Base-by-base conservation (phyloP, 2,329 filamentous ascomycete species). In the Diaporthe eres region DNA sequence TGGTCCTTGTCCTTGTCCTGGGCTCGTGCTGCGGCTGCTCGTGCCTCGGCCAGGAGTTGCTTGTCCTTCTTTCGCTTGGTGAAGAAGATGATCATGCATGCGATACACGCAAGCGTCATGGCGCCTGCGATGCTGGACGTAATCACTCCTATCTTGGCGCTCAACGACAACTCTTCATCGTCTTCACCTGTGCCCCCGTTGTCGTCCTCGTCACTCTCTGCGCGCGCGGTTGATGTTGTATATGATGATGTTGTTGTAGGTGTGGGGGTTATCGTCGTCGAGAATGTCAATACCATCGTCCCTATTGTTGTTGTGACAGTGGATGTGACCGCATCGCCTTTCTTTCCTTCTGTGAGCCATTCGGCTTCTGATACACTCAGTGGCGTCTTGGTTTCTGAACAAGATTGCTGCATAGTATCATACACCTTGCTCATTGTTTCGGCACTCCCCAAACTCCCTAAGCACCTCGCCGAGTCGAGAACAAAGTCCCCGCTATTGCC, bases 401-500 rank as follows among this genome's bases (percentile, higher is more conserved):
- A 76, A 5, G 47, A 65, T 47, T 71, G 39, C 17, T 71, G 28
- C 72, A 76, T 57, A 37, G 53, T 44, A 19, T 74, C 65, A 44
- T 70, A 76, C 17, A 76, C 75, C 19, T 65, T 15, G 13, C 47
- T 44, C 57, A 74, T 13, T 9, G 63, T 60, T 1, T 47, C 31
- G 65, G 65, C 34, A 51, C 15, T 47, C 5, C 49, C 67, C 9
- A 49, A 34, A 5, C 17, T 25, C 10, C 85, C 87, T 10, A 90
- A 79, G 77, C 89, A 91, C 10, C 76, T 78, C 4, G 89, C 89
- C 2, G 87, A 79, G 49, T 83, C 83, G 25, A 85, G 86, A 75
- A 90, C 82, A 79, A 90, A 91, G 78, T 86, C 82, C 73, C 86
- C 86, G 47, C 83, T 82, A 77, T 90, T 89, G 77, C 81, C 79